Evolutionary conservation across 768 basidiomycete genomes (phyloP), one percentile per base, ranked within the genome.

Genomic region (Strobilomyces dryophilus): DNA sequence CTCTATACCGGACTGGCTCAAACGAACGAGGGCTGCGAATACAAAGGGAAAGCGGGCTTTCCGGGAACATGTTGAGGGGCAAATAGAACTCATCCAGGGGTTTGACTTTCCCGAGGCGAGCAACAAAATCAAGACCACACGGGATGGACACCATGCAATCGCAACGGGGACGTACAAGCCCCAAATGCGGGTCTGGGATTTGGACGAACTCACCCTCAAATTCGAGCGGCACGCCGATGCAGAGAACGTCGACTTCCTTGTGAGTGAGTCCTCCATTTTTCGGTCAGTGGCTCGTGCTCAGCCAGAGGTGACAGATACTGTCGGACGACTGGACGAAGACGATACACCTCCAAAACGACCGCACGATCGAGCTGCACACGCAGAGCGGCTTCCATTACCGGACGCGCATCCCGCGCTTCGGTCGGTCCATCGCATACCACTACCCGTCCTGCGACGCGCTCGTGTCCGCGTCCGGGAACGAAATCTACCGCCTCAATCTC

Each of bases 291-390:
- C 37, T 12, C 20, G 53, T 32, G 39, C 53, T 57, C 49, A 56
- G 39, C 12, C 37, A 36, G 36, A 26, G 14, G 42, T 36, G 55
- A 8, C 70, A 97, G 94, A 86, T 92, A 61, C 78, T 98, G 8
- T 98, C 95, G 1, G 90, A 95, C 64, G 95, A 98, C 76, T 98
- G 95, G 95, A 98, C 95, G 8, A 98, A 98, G 68, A 87, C 91
- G n/a, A 79, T 98, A 56, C 94, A 97, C 68, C 80, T 99, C 2
- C 97, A 98, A 78, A 87, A 87, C 46, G 94, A 98, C 74, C 85
- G 97, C n/a, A 90, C 91, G 5, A 70, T 99, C 51, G 92, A 94
- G 63, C 76, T 99, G 6, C 97, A 99, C 67, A 95, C 92, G 0
- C 97, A 98, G 68, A 83, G 89, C 43, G 92, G 93, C 0, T 82